phyloP scores from a whole-genome alignment of 495 filamentous ascomycete species.

The Tuber melanosporum region DNA sequence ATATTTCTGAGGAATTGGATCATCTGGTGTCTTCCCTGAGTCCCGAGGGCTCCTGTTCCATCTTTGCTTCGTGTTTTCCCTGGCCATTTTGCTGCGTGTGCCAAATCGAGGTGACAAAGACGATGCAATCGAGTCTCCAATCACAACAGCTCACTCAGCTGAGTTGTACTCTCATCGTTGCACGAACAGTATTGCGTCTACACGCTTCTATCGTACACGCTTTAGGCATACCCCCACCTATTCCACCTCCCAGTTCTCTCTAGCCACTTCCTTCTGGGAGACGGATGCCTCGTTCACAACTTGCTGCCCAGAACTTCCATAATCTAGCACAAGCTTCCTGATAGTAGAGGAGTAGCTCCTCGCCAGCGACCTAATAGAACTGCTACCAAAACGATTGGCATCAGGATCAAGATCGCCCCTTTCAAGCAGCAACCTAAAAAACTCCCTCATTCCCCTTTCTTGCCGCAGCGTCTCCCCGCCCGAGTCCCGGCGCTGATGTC shows the following conservation, averaged over 20 bases:
- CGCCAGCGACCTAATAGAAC: background rate
- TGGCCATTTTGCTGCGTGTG: background rate
- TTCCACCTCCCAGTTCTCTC: background rate
- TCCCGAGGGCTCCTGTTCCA: background rate
- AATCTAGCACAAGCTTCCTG: background rate
- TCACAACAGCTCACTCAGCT: background rate
- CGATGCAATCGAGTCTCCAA: background rate
- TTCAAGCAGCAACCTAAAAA: background rate
- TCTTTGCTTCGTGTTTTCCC: background rate
- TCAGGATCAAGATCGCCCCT: background rate
- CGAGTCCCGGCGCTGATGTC: background rate
- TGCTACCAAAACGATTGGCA: background rate
- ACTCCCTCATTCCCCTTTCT: background rate
- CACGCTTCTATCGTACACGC: background rate
- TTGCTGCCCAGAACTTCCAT: background rate
- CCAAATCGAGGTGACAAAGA: background rate
- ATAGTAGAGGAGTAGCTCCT: background rate
- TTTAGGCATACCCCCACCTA: background rate
- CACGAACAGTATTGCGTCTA: background rate
- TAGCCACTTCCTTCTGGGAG: background rate
- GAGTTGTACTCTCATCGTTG: background rate
- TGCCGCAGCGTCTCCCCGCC: background rate
- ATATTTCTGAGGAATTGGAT: background rate
- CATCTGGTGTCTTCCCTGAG: background rate
- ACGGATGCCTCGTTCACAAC: background rate